Evolutionary conservation across 306 rosid genomes (phyloP).

Genomic region (Castanopsis chinensis): DNA sequence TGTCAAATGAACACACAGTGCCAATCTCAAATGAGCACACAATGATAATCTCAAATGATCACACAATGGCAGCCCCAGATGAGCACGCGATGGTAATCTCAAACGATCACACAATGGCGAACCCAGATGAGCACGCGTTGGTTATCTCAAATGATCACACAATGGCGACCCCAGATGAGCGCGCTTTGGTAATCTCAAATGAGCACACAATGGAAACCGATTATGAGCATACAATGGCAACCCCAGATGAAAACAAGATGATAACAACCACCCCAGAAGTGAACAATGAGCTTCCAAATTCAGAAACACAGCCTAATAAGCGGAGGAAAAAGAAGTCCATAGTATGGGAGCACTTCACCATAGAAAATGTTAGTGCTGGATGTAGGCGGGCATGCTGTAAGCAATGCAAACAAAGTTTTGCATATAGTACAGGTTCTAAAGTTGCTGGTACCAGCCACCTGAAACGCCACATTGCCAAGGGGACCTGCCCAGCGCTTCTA

Average conservation of each 20-base stretch:
- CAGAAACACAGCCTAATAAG: slow-evolving; percentile 76
- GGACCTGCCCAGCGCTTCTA: slow-evolving; percentile 73
- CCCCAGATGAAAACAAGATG: slow-evolving; percentile 19
- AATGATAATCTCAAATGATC: not conserved
- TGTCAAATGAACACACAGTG: not conserved
- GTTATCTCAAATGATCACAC: not conserved
- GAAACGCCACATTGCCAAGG: slow-evolving; percentile 93
- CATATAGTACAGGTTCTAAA: slow-evolving; percentile 92
- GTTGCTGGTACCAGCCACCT: slow-evolving; percentile 98
- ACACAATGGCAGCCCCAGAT: not conserved
- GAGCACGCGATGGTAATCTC: not conserved
- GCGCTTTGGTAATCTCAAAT: not conserved
- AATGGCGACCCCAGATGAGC: not conserved
- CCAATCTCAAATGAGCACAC: not conserved
- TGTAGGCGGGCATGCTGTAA: slow-evolving; percentile 94
- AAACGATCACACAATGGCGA: not conserved
- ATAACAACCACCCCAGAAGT: slow-evolving; percentile 7
- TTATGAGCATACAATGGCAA: slow-evolving; percentile 39
- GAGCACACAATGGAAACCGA: slow-evolving; percentile 35
- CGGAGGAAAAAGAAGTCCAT: slow-evolving; percentile 86
- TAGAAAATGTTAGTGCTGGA: slow-evolving; percentile 75
- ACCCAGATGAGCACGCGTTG: not conserved
- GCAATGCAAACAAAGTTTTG: slow-evolving; percentile 92
- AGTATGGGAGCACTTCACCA: slow-evolving; percentile 97
- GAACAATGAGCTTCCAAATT: slow-evolving; percentile 42